Conservation (phyloP, 768 basidiomycete genomes). For the Macrolepiota dolichaula region DNA sequence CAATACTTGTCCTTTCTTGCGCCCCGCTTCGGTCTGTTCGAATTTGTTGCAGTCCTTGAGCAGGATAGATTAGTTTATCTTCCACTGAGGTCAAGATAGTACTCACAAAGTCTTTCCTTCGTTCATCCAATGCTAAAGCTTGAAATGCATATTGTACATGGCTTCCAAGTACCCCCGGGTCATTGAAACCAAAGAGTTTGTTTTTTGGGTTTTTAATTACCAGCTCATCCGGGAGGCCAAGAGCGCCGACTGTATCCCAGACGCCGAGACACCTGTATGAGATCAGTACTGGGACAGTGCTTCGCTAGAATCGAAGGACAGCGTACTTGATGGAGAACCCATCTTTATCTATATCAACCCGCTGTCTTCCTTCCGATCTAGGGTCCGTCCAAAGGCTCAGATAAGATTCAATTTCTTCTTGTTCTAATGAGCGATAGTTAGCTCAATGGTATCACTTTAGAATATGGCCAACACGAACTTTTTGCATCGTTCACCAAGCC, state of each 20-base stretch:
- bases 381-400: conserved; percentile 54
- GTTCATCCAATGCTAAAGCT: conserved; percentile 67
- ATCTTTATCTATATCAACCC: conserved; percentile 42
- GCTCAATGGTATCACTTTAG: no score
- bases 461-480: conserved; percentile 29
- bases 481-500: conserved; percentile 47
- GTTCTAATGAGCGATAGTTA: conserved; percentile 13
- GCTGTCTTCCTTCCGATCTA: conserved; percentile 48
- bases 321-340: conserved; percentile 63
- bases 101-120: conserved; percentile 64
- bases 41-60: conserved; percentile 60
- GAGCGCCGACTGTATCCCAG: conserved; percentile 74
- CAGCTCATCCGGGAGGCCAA: conserved; percentile 69
- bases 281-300: neutral
- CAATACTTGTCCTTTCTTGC: conserved; percentile 52
- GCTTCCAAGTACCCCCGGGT: conserved; percentile 47
- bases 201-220: conserved; percentile 39
- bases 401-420: conserved; percentile 41
- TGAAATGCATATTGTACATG: conserved; percentile 69
- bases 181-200: conserved; percentile 63
- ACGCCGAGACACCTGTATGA: conserved; percentile 60
- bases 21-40: conserved; percentile 50
- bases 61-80: neutral
- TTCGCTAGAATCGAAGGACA: neutral
- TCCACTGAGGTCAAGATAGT: neutral